Conservation (phyloP, 176 grass and related monocot species). For the Triticum urartu region DNA sequence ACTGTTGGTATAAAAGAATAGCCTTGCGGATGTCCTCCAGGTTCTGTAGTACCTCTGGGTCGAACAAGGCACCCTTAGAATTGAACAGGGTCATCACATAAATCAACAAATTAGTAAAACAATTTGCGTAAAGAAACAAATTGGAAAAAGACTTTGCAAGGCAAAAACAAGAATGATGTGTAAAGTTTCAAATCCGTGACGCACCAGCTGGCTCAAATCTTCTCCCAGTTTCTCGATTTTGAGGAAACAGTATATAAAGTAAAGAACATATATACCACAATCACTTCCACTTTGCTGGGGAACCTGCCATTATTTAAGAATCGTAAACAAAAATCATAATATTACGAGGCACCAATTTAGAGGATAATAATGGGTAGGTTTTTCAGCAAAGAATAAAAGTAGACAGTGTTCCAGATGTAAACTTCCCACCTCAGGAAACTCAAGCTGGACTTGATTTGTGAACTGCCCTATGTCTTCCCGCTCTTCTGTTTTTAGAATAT, state of each 20-base stretch:
- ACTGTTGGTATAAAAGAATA: constrained; percentile 58
- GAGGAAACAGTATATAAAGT: constrained; percentile 76
- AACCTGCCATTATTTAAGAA: constrained; percentile 52
- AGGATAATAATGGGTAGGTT: background rate
- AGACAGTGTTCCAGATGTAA: background rate
- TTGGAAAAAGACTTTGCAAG: constrained; percentile 5
- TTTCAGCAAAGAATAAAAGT: too few relatives aligned
- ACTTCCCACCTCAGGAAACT: constrained; percentile 70
- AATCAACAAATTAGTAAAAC: constrained; percentile 9
- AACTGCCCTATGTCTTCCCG: constrained; percentile 53
- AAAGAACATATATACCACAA: constrained; percentile 91
- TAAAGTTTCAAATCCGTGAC: constrained; percentile 21
- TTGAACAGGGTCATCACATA: constrained; percentile 25
- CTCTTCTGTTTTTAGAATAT: constrained; percentile 78
- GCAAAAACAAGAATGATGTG: constrained; percentile 2
- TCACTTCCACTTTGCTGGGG: constrained; percentile 81
- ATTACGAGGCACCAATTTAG: background rate
- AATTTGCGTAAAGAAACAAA: background rate
- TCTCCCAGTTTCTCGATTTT: constrained; percentile 27
- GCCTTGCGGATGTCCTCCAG: constrained; percentile 32
- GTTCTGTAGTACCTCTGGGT: constrained; percentile 62
- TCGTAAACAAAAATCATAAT: background rate
- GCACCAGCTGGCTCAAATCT: constrained; percentile 36
- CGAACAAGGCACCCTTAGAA: constrained; percentile 58
- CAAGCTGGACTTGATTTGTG: constrained; percentile 63